phyloP scores from a whole-genome alignment of 176 grass and related monocot genomes.

The Puccinellia tenuiflora region DNA sequence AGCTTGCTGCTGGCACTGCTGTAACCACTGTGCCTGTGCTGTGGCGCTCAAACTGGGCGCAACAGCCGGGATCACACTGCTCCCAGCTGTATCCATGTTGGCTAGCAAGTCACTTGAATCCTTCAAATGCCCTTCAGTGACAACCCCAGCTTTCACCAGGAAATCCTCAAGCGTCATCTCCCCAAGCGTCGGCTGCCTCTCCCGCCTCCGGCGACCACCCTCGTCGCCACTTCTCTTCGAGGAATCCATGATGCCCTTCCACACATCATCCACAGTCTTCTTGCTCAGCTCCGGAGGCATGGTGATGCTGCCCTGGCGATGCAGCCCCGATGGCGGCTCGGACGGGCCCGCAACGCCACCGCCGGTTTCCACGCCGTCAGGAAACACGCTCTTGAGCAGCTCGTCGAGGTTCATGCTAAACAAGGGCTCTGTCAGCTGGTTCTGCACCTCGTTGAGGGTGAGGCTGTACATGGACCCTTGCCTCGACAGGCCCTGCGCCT shows the following conservation, averaged over 20 bases:
- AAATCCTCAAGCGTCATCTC: slow-evolving; percentile 97
- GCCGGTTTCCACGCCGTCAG: slow-evolving; percentile 34
- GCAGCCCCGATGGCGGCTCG: slow-evolving; percentile 24
- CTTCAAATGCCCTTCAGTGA: slow-evolving; percentile 42
- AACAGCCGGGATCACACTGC: slow-evolving; percentile 9
- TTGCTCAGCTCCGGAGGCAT: slow-evolving; percentile 76
- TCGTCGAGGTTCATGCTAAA: slow-evolving; percentile 96
- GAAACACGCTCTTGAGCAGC: slow-evolving; percentile 73
- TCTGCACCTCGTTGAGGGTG: slow-evolving; percentile 84
- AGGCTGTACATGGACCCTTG: slow-evolving; percentile 81
- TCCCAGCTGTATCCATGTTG: slow-evolving; percentile 24
- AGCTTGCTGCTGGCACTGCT: slow-evolving; percentile 33
- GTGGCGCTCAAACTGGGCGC: slow-evolving; percentile 24
- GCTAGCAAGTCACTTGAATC: slow-evolving; percentile 24
- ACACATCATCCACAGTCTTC: slow-evolving; percentile 91
- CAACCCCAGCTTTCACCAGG: slow-evolving; percentile 81
- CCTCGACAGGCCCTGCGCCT: slow-evolving; percentile 47
- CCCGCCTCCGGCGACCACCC: slow-evolving; percentile 3
- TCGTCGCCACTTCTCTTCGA: slow-evolving; percentile 12
- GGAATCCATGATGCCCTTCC: slow-evolving; percentile 63
- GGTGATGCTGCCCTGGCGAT: slow-evolving; percentile 69
- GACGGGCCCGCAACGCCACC: neutral
- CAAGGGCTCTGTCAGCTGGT: slow-evolving; percentile 63
- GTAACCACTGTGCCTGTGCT: slow-evolving; percentile 35
- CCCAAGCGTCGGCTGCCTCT: slow-evolving; percentile 48